A percentile compares a stretch with the other conserved stretches of the same genome.
phyloP scores from a whole-genome alignment of 345 rosid genomes.

The Leavenworthia alabamica region DNA sequence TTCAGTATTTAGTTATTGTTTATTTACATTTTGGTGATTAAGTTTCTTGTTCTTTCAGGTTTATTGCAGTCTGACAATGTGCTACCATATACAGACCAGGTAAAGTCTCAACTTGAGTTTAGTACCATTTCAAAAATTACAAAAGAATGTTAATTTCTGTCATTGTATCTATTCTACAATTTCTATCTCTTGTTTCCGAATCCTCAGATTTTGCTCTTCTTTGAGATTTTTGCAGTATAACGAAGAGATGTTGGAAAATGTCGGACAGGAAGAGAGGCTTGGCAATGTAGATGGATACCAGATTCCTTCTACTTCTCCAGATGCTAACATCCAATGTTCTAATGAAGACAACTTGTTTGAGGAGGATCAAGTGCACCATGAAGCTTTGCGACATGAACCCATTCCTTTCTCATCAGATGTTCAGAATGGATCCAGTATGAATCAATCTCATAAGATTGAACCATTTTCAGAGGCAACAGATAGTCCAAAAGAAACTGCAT shows the following conservation, averaged over 20 bases:
- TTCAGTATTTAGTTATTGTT: neutral
- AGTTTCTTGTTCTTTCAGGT: slow-evolving; percentile 26
- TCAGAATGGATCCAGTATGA: slow-evolving; percentile 29
- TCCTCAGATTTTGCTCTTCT: neutral
- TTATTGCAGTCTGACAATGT: slow-evolving; percentile 38
- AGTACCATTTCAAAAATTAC: neutral
- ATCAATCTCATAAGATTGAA: slow-evolving; percentile 32
- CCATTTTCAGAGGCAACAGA: slow-evolving; percentile 40
- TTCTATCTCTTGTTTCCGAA: neutral
- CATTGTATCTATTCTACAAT: neutral
- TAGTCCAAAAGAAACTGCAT: slow-evolving; percentile 37
- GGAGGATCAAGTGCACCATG: slow-evolving; percentile 49
- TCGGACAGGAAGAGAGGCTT: slow-evolving; percentile 12
- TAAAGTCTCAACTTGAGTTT: slow-evolving; percentile 51
- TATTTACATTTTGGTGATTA: neutral
- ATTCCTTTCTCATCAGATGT: slow-evolving; percentile 17
- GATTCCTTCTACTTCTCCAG: slow-evolving; percentile 40
- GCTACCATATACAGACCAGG: slow-evolving; percentile 39
- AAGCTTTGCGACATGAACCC: slow-evolving; percentile 47
- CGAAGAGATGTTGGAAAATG: slow-evolving; percentile 37
- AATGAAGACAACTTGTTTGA: slow-evolving; percentile 31
- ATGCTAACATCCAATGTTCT: slow-evolving; percentile 38
- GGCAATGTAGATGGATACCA: slow-evolving; percentile 32
- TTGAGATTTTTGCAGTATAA: slow-evolving; percentile 36
- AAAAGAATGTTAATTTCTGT: neutral